These are phyloP conservation scores for Aegle marmelos DNA, from an alignment of 345 rosid genomes.

Conservation along the genomic window DNA sequence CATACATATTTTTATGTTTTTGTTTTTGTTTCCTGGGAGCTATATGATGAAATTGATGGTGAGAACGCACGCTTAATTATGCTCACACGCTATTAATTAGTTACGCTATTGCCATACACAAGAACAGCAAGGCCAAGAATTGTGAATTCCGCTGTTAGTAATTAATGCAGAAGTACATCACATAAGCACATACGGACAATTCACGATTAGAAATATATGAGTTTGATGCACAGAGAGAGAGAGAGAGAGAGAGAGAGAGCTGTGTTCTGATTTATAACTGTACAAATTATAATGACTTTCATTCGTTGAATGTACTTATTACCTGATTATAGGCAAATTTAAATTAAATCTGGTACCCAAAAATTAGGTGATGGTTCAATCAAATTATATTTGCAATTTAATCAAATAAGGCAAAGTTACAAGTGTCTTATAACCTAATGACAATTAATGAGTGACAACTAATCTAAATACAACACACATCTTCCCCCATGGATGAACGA, in stretches of 20 bases:
- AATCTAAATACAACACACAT: neutral
- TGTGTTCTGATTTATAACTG: neutral
- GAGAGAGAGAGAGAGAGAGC: too few relatives aligned
- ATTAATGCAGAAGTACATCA: too few relatives aligned
- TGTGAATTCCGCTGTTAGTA: too few relatives aligned
- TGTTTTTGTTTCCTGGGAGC: neutral
- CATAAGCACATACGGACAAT: too few relatives aligned
- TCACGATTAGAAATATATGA: too few relatives aligned
- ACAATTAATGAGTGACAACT: neutral
- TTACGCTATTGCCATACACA: too few relatives aligned
- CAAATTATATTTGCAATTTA: neutral
- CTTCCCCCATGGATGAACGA: neutral
- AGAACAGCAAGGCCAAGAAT: too few relatives aligned
- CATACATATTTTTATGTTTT: too few relatives aligned
- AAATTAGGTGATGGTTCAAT: neutral
- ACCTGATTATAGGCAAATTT: neutral
- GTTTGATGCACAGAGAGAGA: too few relatives aligned
- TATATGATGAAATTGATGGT: neutral
- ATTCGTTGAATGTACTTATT: neutral
- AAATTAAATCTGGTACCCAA: neutral
- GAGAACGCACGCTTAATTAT: constrained; percentile 2
- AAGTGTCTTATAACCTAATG: neutral
- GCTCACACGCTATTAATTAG: too few relatives aligned
- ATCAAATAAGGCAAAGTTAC: neutral
- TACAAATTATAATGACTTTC: neutral